These are phyloP conservation scores for Xerocomus alliaceus DNA, from an alignment of 1,284 basidiomycete species.

Conservation along the genomic window DNA sequence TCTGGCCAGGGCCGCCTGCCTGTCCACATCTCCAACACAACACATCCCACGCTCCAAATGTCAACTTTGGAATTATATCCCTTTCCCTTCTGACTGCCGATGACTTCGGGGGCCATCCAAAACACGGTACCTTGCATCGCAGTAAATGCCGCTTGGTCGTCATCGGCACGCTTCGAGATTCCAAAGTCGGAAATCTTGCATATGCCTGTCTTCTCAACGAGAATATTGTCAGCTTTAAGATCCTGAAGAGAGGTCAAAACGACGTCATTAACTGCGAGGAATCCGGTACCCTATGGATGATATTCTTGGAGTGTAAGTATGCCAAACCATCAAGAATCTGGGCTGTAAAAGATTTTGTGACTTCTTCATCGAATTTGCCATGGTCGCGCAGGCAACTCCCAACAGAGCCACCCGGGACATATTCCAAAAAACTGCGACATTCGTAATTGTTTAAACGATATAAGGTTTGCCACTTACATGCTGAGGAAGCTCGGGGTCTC, in stretches of 20 bases:
- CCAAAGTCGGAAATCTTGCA: constrained; percentile 99
- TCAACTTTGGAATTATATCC: constrained; percentile 97
- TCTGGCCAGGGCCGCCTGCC: constrained; percentile 93
- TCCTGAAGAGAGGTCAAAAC: constrained; percentile 60
- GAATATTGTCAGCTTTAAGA: constrained; percentile 97
- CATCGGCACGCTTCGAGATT: constrained; percentile 88
- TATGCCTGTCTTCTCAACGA: constrained; percentile 90
- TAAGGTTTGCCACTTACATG: constrained; percentile 68
- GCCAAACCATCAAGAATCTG: constrained; percentile 94
- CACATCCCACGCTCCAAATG: constrained; percentile 98
- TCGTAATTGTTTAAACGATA: constrained; percentile 8
- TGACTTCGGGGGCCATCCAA: constrained; percentile 99
- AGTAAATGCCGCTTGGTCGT: constrained; percentile 84
- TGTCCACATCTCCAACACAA: constrained; percentile 98
- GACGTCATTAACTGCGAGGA: neutral
- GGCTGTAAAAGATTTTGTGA: constrained; percentile 90
- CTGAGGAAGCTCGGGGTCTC: constrained; percentile 89
- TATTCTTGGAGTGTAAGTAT: constrained; percentile 91
- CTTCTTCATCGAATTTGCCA: constrained; percentile 91
- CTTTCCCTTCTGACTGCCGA: constrained; percentile 76
- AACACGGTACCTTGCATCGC: constrained; percentile 98
- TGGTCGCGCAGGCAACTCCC: constrained; percentile 92
- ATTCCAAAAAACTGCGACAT: constrained; percentile 86
- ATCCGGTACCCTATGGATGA: constrained; percentile 83
- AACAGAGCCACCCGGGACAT: constrained; percentile 96